phyloP scores from a whole-genome alignment of 495 filamentous ascomycete species.

The Evernia prunastri region DNA sequence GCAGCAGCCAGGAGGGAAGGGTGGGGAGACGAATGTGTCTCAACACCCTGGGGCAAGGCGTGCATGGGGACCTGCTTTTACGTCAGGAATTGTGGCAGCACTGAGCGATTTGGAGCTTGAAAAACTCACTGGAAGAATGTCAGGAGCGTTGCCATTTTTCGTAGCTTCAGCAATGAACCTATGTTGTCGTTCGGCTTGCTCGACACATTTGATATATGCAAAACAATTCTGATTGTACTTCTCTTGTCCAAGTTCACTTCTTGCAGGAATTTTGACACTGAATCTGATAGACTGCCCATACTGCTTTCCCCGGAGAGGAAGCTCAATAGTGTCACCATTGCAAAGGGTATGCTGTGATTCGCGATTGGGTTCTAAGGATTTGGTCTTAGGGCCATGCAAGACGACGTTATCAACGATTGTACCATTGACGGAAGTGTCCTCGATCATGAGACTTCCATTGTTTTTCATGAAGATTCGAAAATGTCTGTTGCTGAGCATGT shows the following conservation, averaged over 20 bases:
- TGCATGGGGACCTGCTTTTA: slow-evolving; percentile 6
- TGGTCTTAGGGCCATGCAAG: slow-evolving; percentile 44
- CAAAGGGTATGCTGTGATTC: slow-evolving; percentile 51
- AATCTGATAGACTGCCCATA: slow-evolving; percentile 58
- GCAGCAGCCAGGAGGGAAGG: slow-evolving; percentile 21
- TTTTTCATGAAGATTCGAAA: slow-evolving; percentile 85
- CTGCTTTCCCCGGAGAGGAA: slow-evolving; percentile 48
- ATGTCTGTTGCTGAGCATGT: slow-evolving; percentile 75
- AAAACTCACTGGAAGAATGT: slow-evolving; percentile 5
- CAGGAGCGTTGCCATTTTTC: slow-evolving; percentile 2
- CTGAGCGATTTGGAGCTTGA: not conserved
- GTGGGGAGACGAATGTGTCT: slow-evolving; percentile 2
- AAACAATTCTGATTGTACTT: slow-evolving; percentile 55
- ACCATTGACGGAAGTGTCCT: slow-evolving; percentile 89
- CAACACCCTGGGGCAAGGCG: not conserved
- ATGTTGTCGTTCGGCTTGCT: slow-evolving; percentile 25
- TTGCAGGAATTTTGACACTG: slow-evolving; percentile 73
- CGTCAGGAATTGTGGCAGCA: not conserved
- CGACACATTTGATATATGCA: slow-evolving; percentile 41
- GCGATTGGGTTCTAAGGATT: slow-evolving; percentile 31
- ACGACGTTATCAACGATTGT: slow-evolving; percentile 70
- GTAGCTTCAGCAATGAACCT: slow-evolving; percentile 6
- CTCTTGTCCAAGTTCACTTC: slow-evolving; percentile 48
- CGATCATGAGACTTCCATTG: slow-evolving; percentile 75
- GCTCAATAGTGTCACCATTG: slow-evolving; percentile 64